A percentile compares a stretch with the other conserved stretches of the same genome.
Conservation (phyloP, 345 rosid genomes). For the Linum usitatissimum region DNA sequence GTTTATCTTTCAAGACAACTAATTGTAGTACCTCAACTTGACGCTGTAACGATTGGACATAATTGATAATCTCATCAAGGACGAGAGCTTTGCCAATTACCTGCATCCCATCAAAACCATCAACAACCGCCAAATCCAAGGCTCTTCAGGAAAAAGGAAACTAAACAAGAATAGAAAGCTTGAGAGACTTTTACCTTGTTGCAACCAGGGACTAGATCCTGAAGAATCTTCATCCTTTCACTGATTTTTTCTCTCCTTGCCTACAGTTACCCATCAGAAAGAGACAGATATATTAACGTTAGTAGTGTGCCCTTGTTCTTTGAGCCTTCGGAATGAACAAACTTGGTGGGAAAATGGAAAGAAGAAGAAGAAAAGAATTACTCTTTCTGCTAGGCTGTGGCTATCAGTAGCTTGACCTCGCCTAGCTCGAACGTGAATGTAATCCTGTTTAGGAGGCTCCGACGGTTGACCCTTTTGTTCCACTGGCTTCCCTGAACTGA, state of each 20-base stretch:
- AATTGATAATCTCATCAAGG: slow-evolving; percentile 85
- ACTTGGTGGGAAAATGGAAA: not conserved
- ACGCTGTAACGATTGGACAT: slow-evolving; percentile 73
- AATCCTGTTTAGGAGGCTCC: slow-evolving; percentile 68
- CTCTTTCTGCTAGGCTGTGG: slow-evolving; percentile 95
- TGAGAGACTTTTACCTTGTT: slow-evolving; percentile 43
- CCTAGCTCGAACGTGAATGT: slow-evolving; percentile 89
- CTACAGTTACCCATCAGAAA: slow-evolving; percentile 28
- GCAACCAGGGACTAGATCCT: slow-evolving; percentile 90
- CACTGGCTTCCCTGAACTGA: slow-evolving; percentile 39
- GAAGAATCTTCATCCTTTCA: slow-evolving; percentile 86
- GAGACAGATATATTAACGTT: not conserved
- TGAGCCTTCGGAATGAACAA: not conserved
- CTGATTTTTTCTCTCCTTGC: slow-evolving; percentile 93
- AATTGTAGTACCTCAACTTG: slow-evolving; percentile 66
- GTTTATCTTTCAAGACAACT: not conserved
- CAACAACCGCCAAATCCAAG: not conserved
- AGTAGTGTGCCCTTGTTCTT: too few relatives aligned
- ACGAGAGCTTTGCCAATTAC: slow-evolving; percentile 90
- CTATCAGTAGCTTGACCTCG: slow-evolving; percentile 96
- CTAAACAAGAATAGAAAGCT: not conserved
- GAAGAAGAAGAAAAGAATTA: slow-evolving; percentile 24
- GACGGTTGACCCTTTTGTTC: slow-evolving; percentile 41
- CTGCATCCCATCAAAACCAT: slow-evolving; percentile 24
- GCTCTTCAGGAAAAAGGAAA: not conserved